phyloP scores from a whole-genome alignment of 2,329 filamentous ascomycete species.

The Botryotinia globosa region DNA sequence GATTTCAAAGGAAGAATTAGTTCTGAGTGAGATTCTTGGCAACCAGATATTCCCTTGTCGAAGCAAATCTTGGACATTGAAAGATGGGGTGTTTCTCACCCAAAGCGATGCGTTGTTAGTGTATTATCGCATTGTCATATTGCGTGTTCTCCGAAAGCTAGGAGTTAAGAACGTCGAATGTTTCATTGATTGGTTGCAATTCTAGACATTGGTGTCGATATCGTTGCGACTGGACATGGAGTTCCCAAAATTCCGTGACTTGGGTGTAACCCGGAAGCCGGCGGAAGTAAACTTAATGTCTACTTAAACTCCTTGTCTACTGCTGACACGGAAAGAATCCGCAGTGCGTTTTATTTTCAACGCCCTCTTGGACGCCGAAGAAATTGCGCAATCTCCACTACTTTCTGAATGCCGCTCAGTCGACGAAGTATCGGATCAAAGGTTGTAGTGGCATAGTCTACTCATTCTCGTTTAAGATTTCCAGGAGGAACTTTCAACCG shows the following conservation, averaged over 20 bases:
- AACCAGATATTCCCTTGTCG: not conserved
- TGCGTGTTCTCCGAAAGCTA: not conserved
- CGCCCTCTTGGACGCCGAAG: not conserved
- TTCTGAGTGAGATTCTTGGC: constrained; percentile 6
- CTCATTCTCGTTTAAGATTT: not conserved
- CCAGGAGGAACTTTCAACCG: not conserved
- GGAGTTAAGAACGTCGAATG: not conserved
- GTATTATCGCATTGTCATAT: not conserved
- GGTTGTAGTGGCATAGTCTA: not conserved
- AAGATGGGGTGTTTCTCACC: not conserved
- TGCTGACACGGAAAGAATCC: not conserved
- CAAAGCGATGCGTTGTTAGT: not conserved
- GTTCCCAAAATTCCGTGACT: not conserved
- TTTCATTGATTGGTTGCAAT: too few relatives aligned
- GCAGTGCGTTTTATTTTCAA: not conserved
- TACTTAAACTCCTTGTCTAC: not conserved
- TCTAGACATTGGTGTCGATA: not conserved
- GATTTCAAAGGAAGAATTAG: not conserved
- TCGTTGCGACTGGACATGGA: not conserved
- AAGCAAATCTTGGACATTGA: not conserved
- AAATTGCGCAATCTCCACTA: not conserved
- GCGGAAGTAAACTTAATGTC: not conserved
- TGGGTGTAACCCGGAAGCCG: not conserved
- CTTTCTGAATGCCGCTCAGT: not conserved
- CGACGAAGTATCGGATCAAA: not conserved